These are phyloP conservation scores for Lomentospora prolificans DNA, from an alignment of 2,329 filamentous ascomycete genomes.

Conservation along the genomic window DNA sequence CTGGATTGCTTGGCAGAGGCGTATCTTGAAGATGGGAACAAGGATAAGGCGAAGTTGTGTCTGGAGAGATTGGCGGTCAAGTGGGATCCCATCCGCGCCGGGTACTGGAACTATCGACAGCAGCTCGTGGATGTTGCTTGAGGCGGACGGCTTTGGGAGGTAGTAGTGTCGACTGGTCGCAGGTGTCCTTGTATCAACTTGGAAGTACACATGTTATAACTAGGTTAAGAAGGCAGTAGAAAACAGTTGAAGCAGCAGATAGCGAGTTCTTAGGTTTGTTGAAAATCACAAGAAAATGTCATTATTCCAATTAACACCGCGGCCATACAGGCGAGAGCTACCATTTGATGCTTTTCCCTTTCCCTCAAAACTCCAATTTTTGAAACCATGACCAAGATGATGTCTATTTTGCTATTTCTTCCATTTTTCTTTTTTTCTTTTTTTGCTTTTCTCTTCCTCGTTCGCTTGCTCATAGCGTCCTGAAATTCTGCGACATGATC, in stretches of 20 bases:
- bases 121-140: slow-evolving; percentile 10
- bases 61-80: slow-evolving; percentile 66
- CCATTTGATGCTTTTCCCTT: background rate
- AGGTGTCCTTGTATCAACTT: background rate
- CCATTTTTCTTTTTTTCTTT: background rate
- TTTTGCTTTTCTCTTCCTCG: background rate
- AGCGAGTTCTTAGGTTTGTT: background rate
- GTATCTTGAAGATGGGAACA: slow-evolving; percentile 46
- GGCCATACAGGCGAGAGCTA: too few relatives aligned
- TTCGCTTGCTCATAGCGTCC: slow-evolving; percentile 34
- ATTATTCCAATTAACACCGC: background rate
- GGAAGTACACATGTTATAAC: background rate
- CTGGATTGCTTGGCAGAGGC: slow-evolving; percentile 66
- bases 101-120: slow-evolving; percentile 71
- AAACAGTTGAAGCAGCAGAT: background rate
- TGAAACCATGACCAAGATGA: background rate
- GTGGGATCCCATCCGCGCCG: slow-evolving; percentile 84
- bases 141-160: background rate
- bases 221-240: background rate
- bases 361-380: background rate
- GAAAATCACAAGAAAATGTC: background rate
- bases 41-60: slow-evolving; percentile 55
- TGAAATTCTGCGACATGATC: slow-evolving; percentile 64
- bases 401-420: too few relatives aligned
- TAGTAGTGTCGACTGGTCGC: too few relatives aligned